Conservation (phyloP, 108 stramenopile genomes). For the Parietichytrium sp. region DNA sequence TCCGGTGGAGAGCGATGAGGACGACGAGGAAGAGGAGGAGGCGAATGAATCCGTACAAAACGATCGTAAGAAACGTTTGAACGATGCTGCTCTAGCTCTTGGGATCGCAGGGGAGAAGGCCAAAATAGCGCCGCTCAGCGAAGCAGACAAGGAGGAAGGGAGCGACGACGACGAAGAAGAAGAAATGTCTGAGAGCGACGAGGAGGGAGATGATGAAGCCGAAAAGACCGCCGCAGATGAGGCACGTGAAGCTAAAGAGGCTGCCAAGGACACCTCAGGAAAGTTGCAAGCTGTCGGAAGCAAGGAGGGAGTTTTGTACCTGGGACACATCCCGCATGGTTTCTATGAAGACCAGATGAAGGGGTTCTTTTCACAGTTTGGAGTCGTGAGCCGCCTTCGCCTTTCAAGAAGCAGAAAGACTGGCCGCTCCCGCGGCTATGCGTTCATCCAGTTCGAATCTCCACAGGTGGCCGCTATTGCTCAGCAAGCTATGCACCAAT, state of each 20-base stretch:
- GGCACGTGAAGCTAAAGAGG: background rate
- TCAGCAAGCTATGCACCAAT: slow-evolving; percentile 90
- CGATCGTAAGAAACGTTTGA: background rate
- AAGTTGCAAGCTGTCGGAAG: too few relatives aligned
- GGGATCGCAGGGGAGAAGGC: too few relatives aligned
- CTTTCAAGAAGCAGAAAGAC: slow-evolving; percentile 81
- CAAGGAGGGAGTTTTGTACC: slow-evolving; percentile 74
- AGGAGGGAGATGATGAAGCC: background rate
- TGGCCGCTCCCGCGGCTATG: slow-evolving; percentile 81
- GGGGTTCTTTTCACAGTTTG: slow-evolving; percentile 89
- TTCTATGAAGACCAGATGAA: slow-evolving; percentile 87
- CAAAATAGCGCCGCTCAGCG: background rate
- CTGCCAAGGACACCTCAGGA: background rate
- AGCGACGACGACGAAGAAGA: background rate
- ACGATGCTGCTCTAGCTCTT: too few relatives aligned
- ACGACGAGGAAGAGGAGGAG: background rate
- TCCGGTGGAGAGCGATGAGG: background rate
- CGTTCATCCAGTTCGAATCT: slow-evolving; percentile 84
- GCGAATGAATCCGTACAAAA: background rate
- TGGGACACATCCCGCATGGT: slow-evolving; percentile 88
- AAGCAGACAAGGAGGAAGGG: slow-evolving; percentile 12
- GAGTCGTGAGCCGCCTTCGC: slow-evolving; percentile 72
- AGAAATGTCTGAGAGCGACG: background rate
- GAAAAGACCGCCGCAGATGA: background rate
- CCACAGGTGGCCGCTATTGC: slow-evolving; percentile 82